A percentile compares a stretch with the other conserved stretches of the same genome.
Conservation (phyloP, 192 early-diverging fungal species). For the Nowakowskiella sp. region DNA sequence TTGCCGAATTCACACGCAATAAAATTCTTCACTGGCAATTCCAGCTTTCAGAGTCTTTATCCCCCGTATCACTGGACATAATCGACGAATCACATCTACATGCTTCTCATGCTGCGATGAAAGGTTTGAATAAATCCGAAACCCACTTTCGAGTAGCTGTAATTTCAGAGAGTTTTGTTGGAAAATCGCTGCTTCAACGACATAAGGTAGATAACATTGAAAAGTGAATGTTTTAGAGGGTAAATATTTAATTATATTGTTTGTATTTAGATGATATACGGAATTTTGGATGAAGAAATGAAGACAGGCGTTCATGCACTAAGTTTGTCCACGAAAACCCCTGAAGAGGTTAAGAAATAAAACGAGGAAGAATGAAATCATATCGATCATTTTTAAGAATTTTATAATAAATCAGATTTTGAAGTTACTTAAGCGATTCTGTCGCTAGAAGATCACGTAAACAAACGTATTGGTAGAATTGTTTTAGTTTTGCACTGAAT, state of each 20-base stretch:
- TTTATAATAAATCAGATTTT: too few species aligned
- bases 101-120: constrained; percentile 78
- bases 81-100: constrained; percentile 75
- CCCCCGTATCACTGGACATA: constrained; percentile 57
- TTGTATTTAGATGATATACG: constrained; percentile 52
- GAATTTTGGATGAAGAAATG: constrained; percentile 61
- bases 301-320: constrained; percentile 65
- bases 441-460: too few species aligned
- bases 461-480: too few species aligned
- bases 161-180: constrained; percentile 62
- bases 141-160: constrained; percentile 75
- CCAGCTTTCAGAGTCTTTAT: constrained; percentile 33
- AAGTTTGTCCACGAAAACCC: constrained; percentile 68
- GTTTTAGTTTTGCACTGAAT: too few species aligned
- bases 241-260: constrained; percentile 2
- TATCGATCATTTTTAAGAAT: too few species aligned
- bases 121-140: constrained; percentile 63
- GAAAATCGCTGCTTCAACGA: constrained; percentile 21
- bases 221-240: background rate
- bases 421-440: too few species aligned
- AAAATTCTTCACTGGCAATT: background rate
- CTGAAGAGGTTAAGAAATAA: constrained; percentile 50
- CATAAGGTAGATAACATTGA: constrained; percentile 13
- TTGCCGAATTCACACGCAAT: too few species aligned
- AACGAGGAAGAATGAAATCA: too few species aligned